Evolutionary conservation across 768 basidiomycete genomes (phyloP), one percentile per base, ranked within the genome.

Genomic region (Tylopilus sp.): DNA sequence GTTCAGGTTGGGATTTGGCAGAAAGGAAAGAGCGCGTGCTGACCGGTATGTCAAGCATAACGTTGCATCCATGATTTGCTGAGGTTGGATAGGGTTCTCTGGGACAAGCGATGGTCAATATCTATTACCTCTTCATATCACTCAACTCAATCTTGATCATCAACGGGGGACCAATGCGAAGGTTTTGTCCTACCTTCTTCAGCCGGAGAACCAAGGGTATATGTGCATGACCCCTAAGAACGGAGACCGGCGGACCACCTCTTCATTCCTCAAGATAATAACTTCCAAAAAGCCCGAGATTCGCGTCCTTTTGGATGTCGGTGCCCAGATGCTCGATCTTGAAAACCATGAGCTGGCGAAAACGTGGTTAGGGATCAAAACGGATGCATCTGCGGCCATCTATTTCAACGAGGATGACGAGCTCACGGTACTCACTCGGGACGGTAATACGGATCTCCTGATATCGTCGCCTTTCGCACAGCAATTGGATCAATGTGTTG

Each of bases 1-100:
- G 71, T 21, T 70, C 69, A 1, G 70, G 64, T 3, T 74, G 73
- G 73, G 75, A 74, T 53, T 56, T 74, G 22, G 74, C 72, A 4
- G 54, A 64, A n/a, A 66, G 56, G 45, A 56, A 48, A 11, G 36
- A 17, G 1, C 54, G 55, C 10, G 7, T 62, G 1, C 8, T 38
- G 9, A 37, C 26, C 10, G 47, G 28, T 22, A 5, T 24, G 37
- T 40, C 34, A 4, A 36, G 17, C 6, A 36, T 17, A 17, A n/a
- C n/a, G n/a, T n/a, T n/a, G 34, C 34, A 36, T n/a, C 4, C n/a
- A 9, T n/a, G 4, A 36, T 36, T 36, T n/a, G 34, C 34, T n/a
- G 17, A 36, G n/a, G n/a, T n/a, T 36, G 4, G 17, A 26, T n/a
- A 40, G 48, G 37, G 7, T 48, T 49, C 30, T 49, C 28, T 10